Base-by-base conservation (phyloP, 805 yeast genomes). In the Schwanniomyces sp. region DNA sequence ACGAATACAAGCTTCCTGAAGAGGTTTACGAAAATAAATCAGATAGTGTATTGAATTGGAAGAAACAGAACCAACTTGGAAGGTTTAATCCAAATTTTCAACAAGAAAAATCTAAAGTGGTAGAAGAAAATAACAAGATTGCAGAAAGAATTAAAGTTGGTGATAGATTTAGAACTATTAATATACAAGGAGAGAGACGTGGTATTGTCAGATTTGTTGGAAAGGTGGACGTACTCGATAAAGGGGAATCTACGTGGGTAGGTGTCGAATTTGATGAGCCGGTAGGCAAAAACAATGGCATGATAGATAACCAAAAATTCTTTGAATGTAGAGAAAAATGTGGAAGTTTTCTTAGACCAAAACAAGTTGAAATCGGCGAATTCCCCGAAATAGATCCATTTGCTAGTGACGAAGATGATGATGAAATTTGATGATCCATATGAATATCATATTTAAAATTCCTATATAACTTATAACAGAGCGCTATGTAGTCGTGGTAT, bases 181-280 rank as follows among this genome's bases (percentile, higher is more conserved):
- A 65, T 56, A 57, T 70, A 28, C 69, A 64, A 41, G 76, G 77
- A 18, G 80, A 76, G 53, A 74, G 96, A 54, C 61, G 86, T 34
- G 98, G 97, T 2, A 67, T 74, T n/a, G 76, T 92, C 26, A 70
- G 75, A 48, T 92, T 68, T 57, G 69, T 91, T 11, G 98, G 98
- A 2, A 67, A 65, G 34, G 81, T 92, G 1, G 73, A 80, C 0
- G 82, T 77, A 34, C 78, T 91, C 42, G 84, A 81, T 41, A 61
- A 62, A 11, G 76, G 73, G 2, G 78, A 71, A 30, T 54, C 56
- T 16, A 54, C 66, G 1, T 92, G 97, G 97, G 78, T 88, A 27
- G 98, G 97, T 0, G 79, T 92, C 3, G 88, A 85, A 55, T 83
- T 91, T 46, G 94, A 88, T 55, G 90, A 87, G 54, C 92, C 97